Conservation (phyloP, 306 rosid genomes). For the Acacia acuminata region DNA sequence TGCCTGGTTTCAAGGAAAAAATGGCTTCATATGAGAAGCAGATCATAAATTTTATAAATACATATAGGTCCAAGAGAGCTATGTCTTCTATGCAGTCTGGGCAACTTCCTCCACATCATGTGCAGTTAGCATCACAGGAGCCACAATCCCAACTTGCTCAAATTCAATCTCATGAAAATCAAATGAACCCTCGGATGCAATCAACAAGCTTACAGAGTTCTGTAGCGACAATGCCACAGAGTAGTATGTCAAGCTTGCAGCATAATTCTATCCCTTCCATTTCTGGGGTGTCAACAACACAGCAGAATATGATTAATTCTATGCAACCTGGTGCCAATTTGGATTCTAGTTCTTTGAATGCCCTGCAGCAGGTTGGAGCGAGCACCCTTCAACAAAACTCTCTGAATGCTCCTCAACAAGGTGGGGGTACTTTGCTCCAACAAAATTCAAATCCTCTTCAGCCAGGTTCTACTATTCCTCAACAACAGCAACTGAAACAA, state of each 20-base stretch:
- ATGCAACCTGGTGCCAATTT: conserved; percentile 60
- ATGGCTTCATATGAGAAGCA: conserved; percentile 60
- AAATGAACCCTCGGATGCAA: conserved; percentile 7
- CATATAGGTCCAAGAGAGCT: conserved; percentile 59
- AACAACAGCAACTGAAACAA: conserved; percentile 64
- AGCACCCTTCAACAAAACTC: conserved; percentile 74
- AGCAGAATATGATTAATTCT: conserved; percentile 60
- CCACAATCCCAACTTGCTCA: conserved; percentile 1
- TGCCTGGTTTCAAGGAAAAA: conserved; percentile 48
- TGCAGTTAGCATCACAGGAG: neutral
- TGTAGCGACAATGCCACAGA: conserved; percentile 53
- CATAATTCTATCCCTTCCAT: conserved; percentile 57
- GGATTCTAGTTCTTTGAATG: conserved; percentile 59
- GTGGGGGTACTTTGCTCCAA: conserved; percentile 64
- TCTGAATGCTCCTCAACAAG: conserved; percentile 67
- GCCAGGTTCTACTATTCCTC: conserved; percentile 62
- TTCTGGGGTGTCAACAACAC: conserved; percentile 57
- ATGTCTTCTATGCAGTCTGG: conserved; percentile 30
- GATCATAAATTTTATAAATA: conserved; percentile 38
- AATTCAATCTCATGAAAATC: conserved; percentile 12
- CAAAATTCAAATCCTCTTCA: conserved; percentile 54
- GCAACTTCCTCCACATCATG: neutral
- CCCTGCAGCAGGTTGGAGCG: conserved; percentile 60
- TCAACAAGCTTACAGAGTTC: neutral
- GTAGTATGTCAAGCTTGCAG: conserved; percentile 57